Base-by-base conservation (phyloP, 1,284 basidiomycete species). In the Cryptococcus sp. region DNA sequence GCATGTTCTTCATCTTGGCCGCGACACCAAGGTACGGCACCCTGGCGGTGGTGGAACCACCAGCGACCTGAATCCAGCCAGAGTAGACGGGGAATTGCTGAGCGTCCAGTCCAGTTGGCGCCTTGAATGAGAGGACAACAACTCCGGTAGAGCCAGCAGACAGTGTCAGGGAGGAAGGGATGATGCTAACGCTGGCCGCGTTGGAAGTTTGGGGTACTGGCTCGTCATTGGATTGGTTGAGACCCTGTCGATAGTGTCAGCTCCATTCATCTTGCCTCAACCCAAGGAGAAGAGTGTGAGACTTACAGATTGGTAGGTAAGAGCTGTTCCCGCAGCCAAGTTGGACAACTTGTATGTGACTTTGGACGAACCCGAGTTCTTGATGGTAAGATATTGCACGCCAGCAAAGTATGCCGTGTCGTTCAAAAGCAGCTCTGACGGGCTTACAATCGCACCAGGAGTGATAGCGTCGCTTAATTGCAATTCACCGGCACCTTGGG, bases 401-500 rank as follows among this genome's bases (percentile, higher is more conserved):
- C 75, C 68, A 53, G 78, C 73, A 69, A 85, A 84, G 70, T 87
- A 77, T 0, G 84, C 82, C 1, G 88, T 89, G 73, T 89, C 88
- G 72, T 89, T 91, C 53, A 89, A 77, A 58, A 85, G 74, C 23
- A 89, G 75, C 70, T 86, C 82, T 5, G 83, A 81, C 4, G 86
- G 87, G 3, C 81, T 82, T 38, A 89, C 78, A 22, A 82, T 66
- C 4, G 86, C 85, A 11, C 80, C 82, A 3, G 83, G 78, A 61
- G 83, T 81, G 50, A 89, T 77, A 0, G 88, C 87, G 57, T 84
- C 80, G 74, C 82, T 86, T 13, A 85, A 83, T 65, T 89, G 81
- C 57, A 89, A 80, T 53, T 88, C 72, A 20, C 88, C 88, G 20
- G 86, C 82, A 40, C 88, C 89, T 63, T 86, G 85, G 54, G 85